Evolutionary conservation across 148 eudicot genomes (phyloP).

Genomic region (Rhododendron molle): DNA sequence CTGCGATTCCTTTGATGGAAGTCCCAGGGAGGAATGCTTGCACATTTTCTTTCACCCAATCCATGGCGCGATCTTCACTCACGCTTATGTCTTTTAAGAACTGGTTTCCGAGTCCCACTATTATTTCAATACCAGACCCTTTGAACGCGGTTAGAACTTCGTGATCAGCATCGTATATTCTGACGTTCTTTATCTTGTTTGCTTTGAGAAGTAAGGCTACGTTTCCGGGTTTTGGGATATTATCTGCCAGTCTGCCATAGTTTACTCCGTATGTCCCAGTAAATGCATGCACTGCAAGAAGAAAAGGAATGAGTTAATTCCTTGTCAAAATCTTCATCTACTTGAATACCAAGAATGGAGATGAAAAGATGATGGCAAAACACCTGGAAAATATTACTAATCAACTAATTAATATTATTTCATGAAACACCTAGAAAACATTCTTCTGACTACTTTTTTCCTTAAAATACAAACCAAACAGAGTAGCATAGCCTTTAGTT

Average conservation of each 20-base stretch:
- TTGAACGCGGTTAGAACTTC: slow-evolving; percentile 57
- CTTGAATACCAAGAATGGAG: neutral
- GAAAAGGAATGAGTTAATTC: neutral
- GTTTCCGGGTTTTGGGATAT: slow-evolving; percentile 58
- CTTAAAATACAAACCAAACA: neutral
- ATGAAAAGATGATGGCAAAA: neutral
- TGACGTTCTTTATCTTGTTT: slow-evolving; percentile 51
- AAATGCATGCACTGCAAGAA: slow-evolving; percentile 28
- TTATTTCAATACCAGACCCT: slow-evolving; percentile 58
- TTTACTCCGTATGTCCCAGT: slow-evolving; percentile 78
- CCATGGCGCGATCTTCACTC: slow-evolving; percentile 43
- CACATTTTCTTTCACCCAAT: slow-evolving; percentile 77
- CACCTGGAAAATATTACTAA: neutral
- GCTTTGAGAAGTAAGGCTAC: slow-evolving; percentile 68
- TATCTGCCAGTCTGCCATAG: slow-evolving; percentile 72
- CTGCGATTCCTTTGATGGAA: slow-evolving; percentile 60
- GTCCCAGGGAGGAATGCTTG: slow-evolving; percentile 54
- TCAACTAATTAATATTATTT: neutral
- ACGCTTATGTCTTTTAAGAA: slow-evolving; percentile 53
- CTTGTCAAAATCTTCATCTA: neutral
- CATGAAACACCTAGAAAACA: neutral
- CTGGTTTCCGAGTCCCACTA: slow-evolving; percentile 56
- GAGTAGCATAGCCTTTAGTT: neutral
- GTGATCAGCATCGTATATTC: slow-evolving; percentile 76
- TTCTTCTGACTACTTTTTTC: neutral